phyloP scores from a whole-genome alignment of 139 green algal genomes.

The Chlamydomonas applanata region DNA sequence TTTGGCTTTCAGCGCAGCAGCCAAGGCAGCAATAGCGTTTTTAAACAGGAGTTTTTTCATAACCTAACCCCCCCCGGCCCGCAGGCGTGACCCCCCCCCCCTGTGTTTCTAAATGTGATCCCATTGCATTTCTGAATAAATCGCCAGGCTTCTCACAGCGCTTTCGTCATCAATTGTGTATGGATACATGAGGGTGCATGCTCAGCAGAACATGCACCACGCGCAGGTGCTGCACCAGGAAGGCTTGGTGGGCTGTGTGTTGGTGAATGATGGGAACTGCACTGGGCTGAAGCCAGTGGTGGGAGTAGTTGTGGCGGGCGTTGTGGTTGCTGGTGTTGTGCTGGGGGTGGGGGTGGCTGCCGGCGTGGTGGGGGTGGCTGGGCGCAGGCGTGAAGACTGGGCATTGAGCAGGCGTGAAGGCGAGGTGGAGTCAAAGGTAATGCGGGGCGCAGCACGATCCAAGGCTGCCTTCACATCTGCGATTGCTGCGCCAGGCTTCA shows the following conservation, averaged over 20 bases:
- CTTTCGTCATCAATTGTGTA: too few species aligned
- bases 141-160: too few species aligned
- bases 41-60: too few species aligned
- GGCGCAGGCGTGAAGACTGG: conserved; percentile 19
- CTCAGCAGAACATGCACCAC: conserved; percentile 35
- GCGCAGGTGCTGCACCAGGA: conserved; percentile 27
- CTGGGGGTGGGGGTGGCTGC: background rate
- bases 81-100: too few species aligned
- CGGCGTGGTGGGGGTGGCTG: background rate
- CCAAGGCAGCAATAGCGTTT: too few species aligned
- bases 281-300: background rate
- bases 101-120: too few species aligned
- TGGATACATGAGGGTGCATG: background rate
- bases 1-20: too few species aligned
- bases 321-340: background rate
- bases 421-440: conserved; percentile 30
- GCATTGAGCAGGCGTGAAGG: conserved; percentile 31
- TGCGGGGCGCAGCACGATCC: conserved; percentile 6
- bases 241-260: conserved; percentile 7
- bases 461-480: conserved; percentile 19
- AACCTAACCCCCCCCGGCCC: too few species aligned
- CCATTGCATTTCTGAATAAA: too few species aligned
- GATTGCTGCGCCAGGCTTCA: conserved; percentile 25
- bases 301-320: background rate
- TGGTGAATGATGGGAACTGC: background rate